A percentile compares a stretch with the other conserved stretches of the same genome.
phyloP scores from a whole-genome alignment of 768 basidiomycete genomes.

The Hysterangium stoloniferum region DNA sequence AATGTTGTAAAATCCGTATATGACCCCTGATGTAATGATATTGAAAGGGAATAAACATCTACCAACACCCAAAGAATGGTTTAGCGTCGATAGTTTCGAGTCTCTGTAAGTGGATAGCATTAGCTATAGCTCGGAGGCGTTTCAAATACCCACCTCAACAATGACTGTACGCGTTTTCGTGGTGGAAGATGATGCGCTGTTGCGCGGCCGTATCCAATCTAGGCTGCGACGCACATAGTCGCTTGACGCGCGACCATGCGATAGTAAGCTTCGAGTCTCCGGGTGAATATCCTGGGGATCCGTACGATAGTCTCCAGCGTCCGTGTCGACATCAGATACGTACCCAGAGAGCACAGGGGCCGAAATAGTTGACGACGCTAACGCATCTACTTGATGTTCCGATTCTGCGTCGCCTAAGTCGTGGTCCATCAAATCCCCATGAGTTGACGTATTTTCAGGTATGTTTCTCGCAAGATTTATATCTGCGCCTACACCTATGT shows the following conservation, averaged over 20 bases:
- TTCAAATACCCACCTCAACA: conserved; percentile 51
- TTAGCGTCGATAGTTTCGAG: conserved; percentile 63
- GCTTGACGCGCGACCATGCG: conserved; percentile 7
- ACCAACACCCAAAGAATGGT: conserved; percentile 72
- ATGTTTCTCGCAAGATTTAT: conserved; percentile 3
- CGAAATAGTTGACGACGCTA: conserved; percentile 8
- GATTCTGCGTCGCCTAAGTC: conserved; percentile 6
- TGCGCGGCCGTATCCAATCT: conserved; percentile 39
- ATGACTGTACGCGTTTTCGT: conserved; percentile 53
- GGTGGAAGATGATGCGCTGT: conserved; percentile 23
- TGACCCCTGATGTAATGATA: neutral
- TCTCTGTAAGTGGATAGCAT: conserved; percentile 37
- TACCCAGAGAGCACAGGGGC: conserved; percentile 7
- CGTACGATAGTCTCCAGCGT: neutral
- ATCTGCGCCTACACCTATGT: conserved; percentile 64
- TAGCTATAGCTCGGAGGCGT: neutral
- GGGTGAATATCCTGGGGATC: neutral
- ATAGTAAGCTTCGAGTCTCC: neutral
- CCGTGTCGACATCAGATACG: conserved; percentile 1
- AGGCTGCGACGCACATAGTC: conserved; percentile 21
- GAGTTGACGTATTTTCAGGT: neutral
- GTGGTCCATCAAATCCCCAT: conserved; percentile 3
- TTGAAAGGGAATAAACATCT: conserved; percentile 7
- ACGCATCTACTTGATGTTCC: neutral
- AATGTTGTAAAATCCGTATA: neutral